Base-by-base conservation (phyloP, 257 asterid genomes). In the Plantago elongata region DNA sequence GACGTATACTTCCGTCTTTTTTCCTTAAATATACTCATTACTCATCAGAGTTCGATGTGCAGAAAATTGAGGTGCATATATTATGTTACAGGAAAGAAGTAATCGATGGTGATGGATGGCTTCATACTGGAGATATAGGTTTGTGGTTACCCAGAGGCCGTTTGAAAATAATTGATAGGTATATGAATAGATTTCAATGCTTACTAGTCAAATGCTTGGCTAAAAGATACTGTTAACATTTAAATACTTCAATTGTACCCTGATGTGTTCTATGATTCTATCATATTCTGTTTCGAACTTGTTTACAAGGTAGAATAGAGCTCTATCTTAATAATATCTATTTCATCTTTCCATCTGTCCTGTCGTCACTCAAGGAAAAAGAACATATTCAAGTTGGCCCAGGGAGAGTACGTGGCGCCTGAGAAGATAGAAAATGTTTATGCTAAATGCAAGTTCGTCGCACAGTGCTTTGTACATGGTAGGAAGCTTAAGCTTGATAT, bases 81-180 rank as follows among this genome's bases (percentile, higher is more conserved):
- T 52, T 29, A 51, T 68, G 57, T 70, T 68, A 15, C 85, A 92
- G 99, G 90, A 85, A 81, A 75, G 97, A 92, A 84, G 97, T 86
- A 48, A 54, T 77, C 11, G 99, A 92, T 57, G 83, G 65, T 54
- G 99, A 89, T 0, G 83, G 84, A 44, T 92, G 99, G 99, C 75
- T 92, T 77, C 95, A 92, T 71, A 86, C 99, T 0, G 99, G 99
- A 67, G 99, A 92, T 81, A 92, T 92, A 66, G 99, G 99, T 60
- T 74, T 86, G 67, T 92, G 99, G 99, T 74, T 86, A 60, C 99
- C 93, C 22, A 95, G 89, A 54, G 99, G 99, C 68, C 94, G 96
- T 48, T 81, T 92, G 72, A 92, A 81, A 80, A 92, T 92, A 40
- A 89, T 92, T 66, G 99, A 92, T 77, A 83, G 99, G 99, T 86